Conservation (phyloP, 306 rosid genomes). For the Dalbergia cochinchinensis region DNA sequence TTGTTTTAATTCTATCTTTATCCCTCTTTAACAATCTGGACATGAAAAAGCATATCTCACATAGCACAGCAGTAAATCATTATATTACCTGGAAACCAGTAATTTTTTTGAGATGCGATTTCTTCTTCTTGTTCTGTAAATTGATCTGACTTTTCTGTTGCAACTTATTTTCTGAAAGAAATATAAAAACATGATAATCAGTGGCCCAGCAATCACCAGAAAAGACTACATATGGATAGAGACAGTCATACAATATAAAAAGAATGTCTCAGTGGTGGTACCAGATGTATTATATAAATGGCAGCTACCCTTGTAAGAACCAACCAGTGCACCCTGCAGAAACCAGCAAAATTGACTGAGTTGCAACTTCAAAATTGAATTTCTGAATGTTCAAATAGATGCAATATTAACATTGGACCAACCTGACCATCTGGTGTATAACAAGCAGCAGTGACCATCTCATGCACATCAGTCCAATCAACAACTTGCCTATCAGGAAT, state of each 20-base stretch:
- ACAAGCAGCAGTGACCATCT: constrained; percentile 99
- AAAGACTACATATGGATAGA: background rate
- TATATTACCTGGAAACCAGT: constrained; percentile 95
- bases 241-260: background rate
- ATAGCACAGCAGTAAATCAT: constrained; percentile 36
- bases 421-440: constrained; percentile 99
- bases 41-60: constrained; percentile 28
- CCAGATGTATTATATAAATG: constrained; percentile 85
- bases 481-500: constrained; percentile 92
- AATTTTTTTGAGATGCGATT: constrained; percentile 89
- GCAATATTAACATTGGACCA: constrained; percentile 50
- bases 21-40: constrained; percentile 24
- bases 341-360: constrained; percentile 41
- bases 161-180: constrained; percentile 82
- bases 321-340: constrained; percentile 94
- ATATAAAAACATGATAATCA: constrained; percentile 35
- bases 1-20: background rate
- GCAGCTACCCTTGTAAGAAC: constrained; percentile 97
- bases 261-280: constrained; percentile 46
- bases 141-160: constrained; percentile 81
- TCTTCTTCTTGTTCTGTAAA: constrained; percentile 97
- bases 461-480: constrained; percentile 95
- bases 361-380: constrained; percentile 37
- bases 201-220: constrained; percentile 39
- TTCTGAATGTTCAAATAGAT: constrained; percentile 3